phyloP scores from a whole-genome alignment of 148 eudicot genomes.

The Diospyros lotus region DNA sequence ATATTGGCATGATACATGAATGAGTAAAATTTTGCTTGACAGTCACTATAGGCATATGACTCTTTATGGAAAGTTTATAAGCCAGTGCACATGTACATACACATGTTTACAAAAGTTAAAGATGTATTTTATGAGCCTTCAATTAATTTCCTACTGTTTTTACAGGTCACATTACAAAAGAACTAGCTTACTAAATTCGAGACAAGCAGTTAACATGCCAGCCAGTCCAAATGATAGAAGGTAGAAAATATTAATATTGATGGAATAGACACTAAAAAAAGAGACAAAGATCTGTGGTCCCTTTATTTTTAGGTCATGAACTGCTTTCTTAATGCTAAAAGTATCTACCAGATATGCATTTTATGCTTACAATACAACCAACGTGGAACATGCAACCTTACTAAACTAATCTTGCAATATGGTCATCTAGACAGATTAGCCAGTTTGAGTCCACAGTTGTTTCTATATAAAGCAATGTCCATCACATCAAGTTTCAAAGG shows the following conservation, averaged over 20 bases:
- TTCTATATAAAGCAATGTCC: background rate
- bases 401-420: background rate
- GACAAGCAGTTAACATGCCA: background rate
- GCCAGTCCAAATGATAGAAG: background rate
- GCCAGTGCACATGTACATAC: background rate
- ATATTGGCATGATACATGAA: too few species aligned
- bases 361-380: background rate
- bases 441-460: background rate
- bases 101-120: background rate
- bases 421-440: background rate
- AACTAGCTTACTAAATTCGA: background rate
- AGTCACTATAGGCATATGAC: background rate
- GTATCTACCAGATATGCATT: background rate
- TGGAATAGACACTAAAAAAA: background rate
- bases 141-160: background rate
- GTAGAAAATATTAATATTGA: background rate
- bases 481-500: background rate
- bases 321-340: background rate
- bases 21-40: too few species aligned
- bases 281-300: background rate
- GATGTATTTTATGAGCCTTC: background rate
- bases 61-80: background rate
- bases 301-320: background rate
- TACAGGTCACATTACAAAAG: background rate
- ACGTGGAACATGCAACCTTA: background rate